These are phyloP conservation scores for Haplographium delicatum DNA, from an alignment of 495 filamentous ascomycete species.

Conservation along the genomic window DNA sequence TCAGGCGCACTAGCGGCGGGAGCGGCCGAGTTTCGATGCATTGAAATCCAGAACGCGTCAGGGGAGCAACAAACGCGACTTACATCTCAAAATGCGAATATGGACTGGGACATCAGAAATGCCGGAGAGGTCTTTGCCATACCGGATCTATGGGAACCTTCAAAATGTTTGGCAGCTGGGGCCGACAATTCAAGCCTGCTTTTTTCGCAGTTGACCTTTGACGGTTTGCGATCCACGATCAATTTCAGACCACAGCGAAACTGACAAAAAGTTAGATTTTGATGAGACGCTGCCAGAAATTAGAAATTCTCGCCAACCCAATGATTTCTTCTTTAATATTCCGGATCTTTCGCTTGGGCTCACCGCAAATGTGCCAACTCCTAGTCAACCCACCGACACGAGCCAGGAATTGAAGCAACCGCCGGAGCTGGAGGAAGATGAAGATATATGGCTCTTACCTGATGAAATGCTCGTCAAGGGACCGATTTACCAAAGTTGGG, in stretches of 20 bases:
- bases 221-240: conserved; percentile 13
- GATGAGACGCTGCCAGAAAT: conserved; percentile 14
- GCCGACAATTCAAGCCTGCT: conserved; percentile 18
- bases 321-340: conserved; percentile 22
- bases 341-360: conserved; percentile 22
- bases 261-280: conserved; percentile 16
- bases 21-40: not conserved
- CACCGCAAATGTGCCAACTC: conserved; percentile 7
- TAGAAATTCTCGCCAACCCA: conserved; percentile 1
- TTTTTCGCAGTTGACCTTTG: conserved; percentile 21
- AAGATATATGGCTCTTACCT: conserved; percentile 53
- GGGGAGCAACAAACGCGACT: too few relatives aligned
- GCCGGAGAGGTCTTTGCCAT: conserved; percentile 62
- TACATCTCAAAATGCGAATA: conserved; percentile 13
- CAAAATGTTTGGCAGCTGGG: conserved; percentile 1
- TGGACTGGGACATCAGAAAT: conserved; percentile 36
- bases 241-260: not conserved
- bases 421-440: conserved; percentile 6
- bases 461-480: conserved; percentile 26
- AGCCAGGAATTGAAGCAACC: not conserved
- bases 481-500: conserved; percentile 63
- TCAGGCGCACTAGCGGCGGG: conserved; percentile 2
- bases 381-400: conserved; percentile 3
- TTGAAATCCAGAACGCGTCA: too few relatives aligned
- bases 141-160: conserved; percentile 55